phyloP scores from a whole-genome alignment of 306 rosid genomes.

The Ziziphus jujuba region DNA sequence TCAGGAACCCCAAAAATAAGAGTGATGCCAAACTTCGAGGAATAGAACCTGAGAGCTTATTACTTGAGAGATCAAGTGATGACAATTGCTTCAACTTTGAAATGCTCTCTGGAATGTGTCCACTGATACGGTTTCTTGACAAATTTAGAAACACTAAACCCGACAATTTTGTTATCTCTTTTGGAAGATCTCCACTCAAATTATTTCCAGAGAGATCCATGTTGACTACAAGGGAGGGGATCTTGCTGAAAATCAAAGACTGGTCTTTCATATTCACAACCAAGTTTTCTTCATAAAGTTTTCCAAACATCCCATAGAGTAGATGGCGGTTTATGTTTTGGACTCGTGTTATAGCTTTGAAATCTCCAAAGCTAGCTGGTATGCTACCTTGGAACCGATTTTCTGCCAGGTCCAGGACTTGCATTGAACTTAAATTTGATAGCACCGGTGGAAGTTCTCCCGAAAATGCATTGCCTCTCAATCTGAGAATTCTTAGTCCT shows the following conservation, averaged over 20 bases:
- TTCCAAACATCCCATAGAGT: background rate
- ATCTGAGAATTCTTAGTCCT: slow-evolving; percentile 4
- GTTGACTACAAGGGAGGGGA: slow-evolving; percentile 34
- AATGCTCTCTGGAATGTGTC: slow-evolving; percentile 30
- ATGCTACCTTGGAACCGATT: slow-evolving; percentile 21
- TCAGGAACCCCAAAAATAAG: too few species aligned
- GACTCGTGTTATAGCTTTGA: too few species aligned
- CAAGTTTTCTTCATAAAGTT: slow-evolving; percentile 15
- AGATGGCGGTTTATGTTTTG: slow-evolving; percentile 3
- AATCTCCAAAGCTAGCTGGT: slow-evolving; percentile 13
- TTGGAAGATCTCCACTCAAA: slow-evolving; percentile 31
- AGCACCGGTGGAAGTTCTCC: slow-evolving; percentile 14
- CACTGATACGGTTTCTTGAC: slow-evolving; percentile 35
- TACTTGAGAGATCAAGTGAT: slow-evolving; percentile 47
- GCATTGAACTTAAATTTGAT: slow-evolving; percentile 29
- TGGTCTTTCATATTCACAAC: slow-evolving; percentile 18
- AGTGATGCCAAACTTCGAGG: too few species aligned
- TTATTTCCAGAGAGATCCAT: slow-evolving; percentile 47
- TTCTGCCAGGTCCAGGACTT: too few species aligned
- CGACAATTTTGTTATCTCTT: slow-evolving; percentile 27
- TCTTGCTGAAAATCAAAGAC: slow-evolving; percentile 22
- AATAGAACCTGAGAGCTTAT: too few species aligned
- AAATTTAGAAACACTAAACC: slow-evolving; percentile 36
- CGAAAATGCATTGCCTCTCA: slow-evolving; percentile 33
- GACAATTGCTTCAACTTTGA: slow-evolving; percentile 28